These are phyloP conservation scores for Quercus dentata DNA, from an alignment of 306 rosid species.

Conservation along the genomic window DNA sequence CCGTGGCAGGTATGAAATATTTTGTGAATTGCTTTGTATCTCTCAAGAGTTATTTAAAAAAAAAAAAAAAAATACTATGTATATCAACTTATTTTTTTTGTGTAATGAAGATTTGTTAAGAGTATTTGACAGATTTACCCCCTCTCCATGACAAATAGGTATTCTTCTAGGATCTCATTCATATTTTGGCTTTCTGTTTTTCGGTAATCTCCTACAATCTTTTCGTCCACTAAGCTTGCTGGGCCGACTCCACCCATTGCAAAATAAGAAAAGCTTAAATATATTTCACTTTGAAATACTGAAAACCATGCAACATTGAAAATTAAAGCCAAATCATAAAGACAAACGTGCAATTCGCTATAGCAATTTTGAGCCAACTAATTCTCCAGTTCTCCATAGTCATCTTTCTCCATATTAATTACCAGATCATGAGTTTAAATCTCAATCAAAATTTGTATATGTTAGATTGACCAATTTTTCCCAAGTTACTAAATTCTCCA, in stretches of 20 bases:
- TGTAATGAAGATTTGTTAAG: no score
- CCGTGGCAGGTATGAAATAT: no score
- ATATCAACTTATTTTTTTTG: no score
- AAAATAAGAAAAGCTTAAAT: neutral
- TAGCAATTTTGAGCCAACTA: neutral
- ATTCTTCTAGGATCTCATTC: conserved; percentile 51
- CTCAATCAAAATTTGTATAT: neutral
- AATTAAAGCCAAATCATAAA: neutral
- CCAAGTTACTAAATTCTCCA: neutral
- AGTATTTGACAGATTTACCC: no score
- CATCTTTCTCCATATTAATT: neutral
- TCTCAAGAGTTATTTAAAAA: no score
- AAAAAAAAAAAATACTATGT: no score
- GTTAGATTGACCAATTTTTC: neutral
- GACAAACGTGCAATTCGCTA: no score
- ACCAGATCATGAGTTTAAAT: neutral
- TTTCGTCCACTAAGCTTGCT: conserved; percentile 38
- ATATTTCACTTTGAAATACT: neutral
- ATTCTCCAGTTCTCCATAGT: neutral
- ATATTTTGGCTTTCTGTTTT: conserved; percentile 58
- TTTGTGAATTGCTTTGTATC: no score
- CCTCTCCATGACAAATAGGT: conserved; percentile 39
- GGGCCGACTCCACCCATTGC: conserved; percentile 72
- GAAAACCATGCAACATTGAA: neutral
- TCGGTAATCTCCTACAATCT: conserved; percentile 53